Base-by-base conservation (phyloP, 2,329 filamentous ascomycete species). In the Chrysoporthe austroafricana region DNA sequence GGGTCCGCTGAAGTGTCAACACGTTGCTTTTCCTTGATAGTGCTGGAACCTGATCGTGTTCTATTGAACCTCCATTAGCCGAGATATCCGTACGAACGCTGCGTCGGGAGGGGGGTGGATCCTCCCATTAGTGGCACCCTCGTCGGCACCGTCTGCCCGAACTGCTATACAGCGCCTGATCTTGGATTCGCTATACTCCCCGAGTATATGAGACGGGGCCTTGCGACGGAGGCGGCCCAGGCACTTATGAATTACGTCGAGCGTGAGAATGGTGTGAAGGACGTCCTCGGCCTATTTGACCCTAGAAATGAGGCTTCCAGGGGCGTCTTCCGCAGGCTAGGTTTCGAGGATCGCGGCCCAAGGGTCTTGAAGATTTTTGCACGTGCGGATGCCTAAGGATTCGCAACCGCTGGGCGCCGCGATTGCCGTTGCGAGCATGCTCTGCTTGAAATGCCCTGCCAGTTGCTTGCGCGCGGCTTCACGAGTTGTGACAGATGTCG, bases 111-210 rank as follows among this genome's bases (percentile, higher is more conserved):
- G 2, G 50, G n/a, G 6, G 21, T 21, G 9, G 4, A n/a, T 21
- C 26, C 50, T 54, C 50, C 50, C 11, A 21, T 16, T 16, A 21
- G 50, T 13, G 26, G 50, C 2, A 74, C 71, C 14, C 69, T 68
- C 16, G 72, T 76, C 1, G 73, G 73, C 9, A 74, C 76, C 61
- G 73, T 76, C 26, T 63, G 70, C 6, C 70, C 70, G 2, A 61
- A 70, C 14, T 44, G 68, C n/a, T 72, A 71, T 63, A 32, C 39
- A 0, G 70, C 61, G 32, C 70, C 70, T 1, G 70, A 71, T 43
- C 32, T 71, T 0, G 70, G 70, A 9, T 71, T 70, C 44, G 70
- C 69, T 18, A 54, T 71, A 3, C 16, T 71, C 44, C 50, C 64
- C 1, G 63, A 39, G 42, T 62, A 71, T 9, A 70, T 68, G 69